phyloP scores from a whole-genome alignment of 2,329 filamentous ascomycete genomes.

The Neofusicoccum parvum region DNA sequence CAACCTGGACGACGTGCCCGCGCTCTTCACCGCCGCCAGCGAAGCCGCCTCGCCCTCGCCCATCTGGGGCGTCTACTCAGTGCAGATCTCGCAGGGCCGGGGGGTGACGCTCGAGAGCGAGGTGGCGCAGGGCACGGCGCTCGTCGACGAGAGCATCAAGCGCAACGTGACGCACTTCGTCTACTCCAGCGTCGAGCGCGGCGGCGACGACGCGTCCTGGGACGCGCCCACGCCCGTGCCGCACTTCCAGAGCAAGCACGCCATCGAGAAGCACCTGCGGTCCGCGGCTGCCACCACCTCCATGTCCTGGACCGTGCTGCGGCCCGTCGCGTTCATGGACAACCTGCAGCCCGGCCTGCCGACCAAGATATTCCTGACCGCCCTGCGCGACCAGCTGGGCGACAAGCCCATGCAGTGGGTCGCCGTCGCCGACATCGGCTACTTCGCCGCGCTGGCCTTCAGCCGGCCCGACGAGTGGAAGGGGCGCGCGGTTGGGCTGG shows the following conservation, averaged over 20 bases:
- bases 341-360: slow-evolving; percentile 53
- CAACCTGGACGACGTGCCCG: slow-evolving; percentile 54
- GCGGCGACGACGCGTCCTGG: slow-evolving; percentile 56
- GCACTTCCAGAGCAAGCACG: slow-evolving; percentile 64
- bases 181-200: slow-evolving; percentile 66
- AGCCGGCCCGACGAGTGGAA: slow-evolving; percentile 45
- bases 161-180: slow-evolving; percentile 62
- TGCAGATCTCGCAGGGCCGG: slow-evolving; percentile 55
- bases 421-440: slow-evolving; percentile 53
- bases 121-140: slow-evolving; percentile 58
- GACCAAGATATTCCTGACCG: slow-evolving; percentile 52
- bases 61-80: slow-evolving; percentile 64
- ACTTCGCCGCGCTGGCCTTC: slow-evolving; percentile 55
- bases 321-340: slow-evolving; percentile 66
- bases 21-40: slow-evolving; percentile 53
- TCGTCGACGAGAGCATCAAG: slow-evolving; percentile 61
- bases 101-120: slow-evolving; percentile 49
- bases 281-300: slow-evolving; percentile 40
- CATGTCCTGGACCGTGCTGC: slow-evolving; percentile 64
- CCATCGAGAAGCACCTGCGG: slow-evolving; percentile 64
- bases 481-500: slow-evolving; percentile 50
- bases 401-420: slow-evolving; percentile 47
- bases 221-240: slow-evolving; percentile 53
- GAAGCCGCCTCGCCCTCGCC: slow-evolving; percentile 34
- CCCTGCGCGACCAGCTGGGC: slow-evolving; percentile 45